Evolutionary conservation across 202 grass and related monocot species (phyloP), one percentile per base, ranked within the genome.

Genomic region (Saccharum hybrid): DNA sequence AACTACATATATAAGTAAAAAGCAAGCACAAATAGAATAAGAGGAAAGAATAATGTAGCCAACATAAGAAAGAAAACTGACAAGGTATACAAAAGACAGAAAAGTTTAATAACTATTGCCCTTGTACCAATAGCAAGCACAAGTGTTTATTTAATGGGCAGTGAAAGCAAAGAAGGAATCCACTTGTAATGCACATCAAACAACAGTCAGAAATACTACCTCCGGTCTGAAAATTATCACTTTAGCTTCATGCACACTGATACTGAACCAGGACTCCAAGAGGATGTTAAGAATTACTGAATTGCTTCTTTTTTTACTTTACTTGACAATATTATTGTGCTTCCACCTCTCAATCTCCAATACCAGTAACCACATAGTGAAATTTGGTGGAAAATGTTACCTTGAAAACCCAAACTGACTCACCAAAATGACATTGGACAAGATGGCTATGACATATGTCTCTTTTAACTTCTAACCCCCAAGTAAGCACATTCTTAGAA

Each of bases 1-100:
- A 83, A 99, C 96, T 99, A 62, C 67, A 89, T 90, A 89, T 90
- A 76, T 64, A 72, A 83, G 66, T 81, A 61, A 84, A 62, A 74
- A 63, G 52, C 19, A 70, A 19, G 69, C 12, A 60, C 15, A 81
- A 72, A 79, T 60, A 60, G 68, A 74, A 62, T 66, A 73, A 76
- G 63, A 78, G 18, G 63, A 68, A 84, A 73, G 30, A 67, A 75
- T 6, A 48, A n/a, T 19, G 6, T 4, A 68, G 48, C 4, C 61
- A 16, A 78, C 7, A 73, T 28, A 85, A 81, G 52, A 10, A 77
- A 83, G 46, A 83, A 73, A 65, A 80, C 6, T 81, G 82, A 61
- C 19, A 78, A 76, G 34, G 62, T 41, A 56, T 69, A 81, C 14
- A 30, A 33, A 56, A 74, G 8, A 86, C 3, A 63, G 0, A 51